Percentiles rank a stretch among this genome's conserved stretches.
These are phyloP conservation scores for Copromyces sp. DNA, from an alignment of 495 filamentous ascomycete species.

Conservation along the genomic window DNA sequence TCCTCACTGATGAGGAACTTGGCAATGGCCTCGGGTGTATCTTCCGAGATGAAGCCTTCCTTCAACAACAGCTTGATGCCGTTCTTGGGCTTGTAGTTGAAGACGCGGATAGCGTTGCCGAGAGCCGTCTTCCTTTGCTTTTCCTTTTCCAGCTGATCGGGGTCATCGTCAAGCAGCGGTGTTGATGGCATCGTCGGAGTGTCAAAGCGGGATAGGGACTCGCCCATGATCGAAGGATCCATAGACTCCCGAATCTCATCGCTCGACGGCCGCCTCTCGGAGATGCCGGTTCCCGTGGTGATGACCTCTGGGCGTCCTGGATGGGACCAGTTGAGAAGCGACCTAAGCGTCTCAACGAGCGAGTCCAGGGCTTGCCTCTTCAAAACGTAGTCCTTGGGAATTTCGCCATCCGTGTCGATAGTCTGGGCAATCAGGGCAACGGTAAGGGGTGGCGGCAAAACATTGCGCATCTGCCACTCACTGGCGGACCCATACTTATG, in stretches of 20 bases:
- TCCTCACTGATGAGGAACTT: slow-evolving; percentile 66
- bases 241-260: slow-evolving; percentile 77
- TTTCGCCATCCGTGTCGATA: slow-evolving; percentile 51
- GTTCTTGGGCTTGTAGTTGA: slow-evolving; percentile 97
- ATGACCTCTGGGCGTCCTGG: slow-evolving; percentile 56
- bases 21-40: slow-evolving; percentile 73
- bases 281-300: slow-evolving; percentile 31
- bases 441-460: slow-evolving; percentile 74
- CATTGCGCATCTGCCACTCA: slow-evolving; percentile 79
- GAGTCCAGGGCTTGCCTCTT: slow-evolving; percentile 83
- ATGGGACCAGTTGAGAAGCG: slow-evolving; percentile 86
- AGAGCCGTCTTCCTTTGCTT: slow-evolving; percentile 91
- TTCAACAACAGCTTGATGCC: slow-evolving; percentile 76
- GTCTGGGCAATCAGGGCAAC: slow-evolving; percentile 57
- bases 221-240: slow-evolving; percentile 47
- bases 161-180: slow-evolving; percentile 76
- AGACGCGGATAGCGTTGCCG: slow-evolving; percentile 76
- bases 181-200: slow-evolving; percentile 60
- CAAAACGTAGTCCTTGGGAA: slow-evolving; percentile 76
- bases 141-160: slow-evolving; percentile 79
- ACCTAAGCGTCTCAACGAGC: slow-evolving; percentile 77
- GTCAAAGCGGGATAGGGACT: slow-evolving; percentile 44
- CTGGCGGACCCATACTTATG: slow-evolving; percentile 44
- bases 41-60: slow-evolving; percentile 75
- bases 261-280: slow-evolving; percentile 51